Evolutionary conservation across 2,329 filamentous ascomycete genomes (phyloP), one percentile per base, ranked within the genome.

Genomic region (Neocucurbitaria cava): DNA sequence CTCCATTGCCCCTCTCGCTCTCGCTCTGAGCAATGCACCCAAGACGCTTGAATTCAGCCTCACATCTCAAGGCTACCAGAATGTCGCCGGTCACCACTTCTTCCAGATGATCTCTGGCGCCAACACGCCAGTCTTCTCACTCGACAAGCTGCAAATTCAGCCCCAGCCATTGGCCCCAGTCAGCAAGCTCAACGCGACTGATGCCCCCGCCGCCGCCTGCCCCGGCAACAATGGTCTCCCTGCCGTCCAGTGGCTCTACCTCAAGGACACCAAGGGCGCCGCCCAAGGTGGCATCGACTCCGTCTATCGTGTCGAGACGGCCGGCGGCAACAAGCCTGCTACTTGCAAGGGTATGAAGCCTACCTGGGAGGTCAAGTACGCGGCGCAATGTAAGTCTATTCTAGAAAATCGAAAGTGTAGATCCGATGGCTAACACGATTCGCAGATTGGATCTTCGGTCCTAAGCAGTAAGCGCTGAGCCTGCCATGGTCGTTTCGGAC

Each of bases 61-160:
- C 46, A 49, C 54, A 26, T 58, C 59, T 1, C 64, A 71, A 35
- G 71, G 72, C 46, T 76, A 68, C 57, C 56, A 68, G 48, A 49
- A 65, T 5, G 80, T 82, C 64, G 69, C 87, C 13, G 89, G 89
- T 26, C 81, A 85, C 64, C 89, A 92, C 80, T 89, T 81, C 82
- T 91, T 91, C 79, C 83, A 73, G 56, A 58, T 42, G 59, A 52
- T 64, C 21, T 36, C 43, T 18, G 52, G 43, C 23, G 52, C 44
- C 42, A 67, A 40, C 75, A 81, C 58, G 0, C 89, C 89, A 1
- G 85, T 81, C 11, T 91, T 91, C 70, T 79, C 84, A 54, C 78
- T 90, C 33, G 69, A 75, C 46, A 70, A 73, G 35, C 65, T 69
- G 31, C 67, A 52, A 74, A 26, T 72, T 77, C 62, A 71, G 79